Percentiles rank a stretch among this genome's conserved stretches.
Evolutionary conservation across 1,284 basidiomycete species (phyloP).

Genomic region (Puccinia hordei): DNA sequence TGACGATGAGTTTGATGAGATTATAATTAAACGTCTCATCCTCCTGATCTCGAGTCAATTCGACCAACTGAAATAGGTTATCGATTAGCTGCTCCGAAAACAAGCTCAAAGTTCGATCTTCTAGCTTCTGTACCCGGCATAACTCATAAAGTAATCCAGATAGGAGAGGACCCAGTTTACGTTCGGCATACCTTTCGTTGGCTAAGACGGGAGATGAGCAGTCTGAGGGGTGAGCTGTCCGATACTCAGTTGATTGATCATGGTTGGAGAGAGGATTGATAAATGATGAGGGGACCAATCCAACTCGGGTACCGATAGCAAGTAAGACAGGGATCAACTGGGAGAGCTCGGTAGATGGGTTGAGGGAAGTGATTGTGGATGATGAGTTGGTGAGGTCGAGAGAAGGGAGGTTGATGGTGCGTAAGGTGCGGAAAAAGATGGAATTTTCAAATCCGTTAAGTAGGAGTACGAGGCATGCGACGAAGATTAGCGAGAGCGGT

Average conservation of each 20-base stretch:
- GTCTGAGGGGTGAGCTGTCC: neutral
- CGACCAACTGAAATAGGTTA: constrained; percentile 87
- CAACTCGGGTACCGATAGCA: constrained; percentile 23
- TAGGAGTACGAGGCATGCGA: constrained; percentile 30
- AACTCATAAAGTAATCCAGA: constrained; percentile 76
- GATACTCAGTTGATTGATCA: neutral
- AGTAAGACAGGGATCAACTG: constrained; percentile 35
- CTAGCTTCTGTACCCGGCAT: constrained; percentile 81
- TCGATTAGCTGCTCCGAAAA: constrained; percentile 85
- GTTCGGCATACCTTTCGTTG: constrained; percentile 40
- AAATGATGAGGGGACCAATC: constrained; percentile 23
- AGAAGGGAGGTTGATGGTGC: constrained; percentile 24
- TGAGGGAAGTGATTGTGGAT: neutral
- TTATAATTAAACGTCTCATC: constrained; percentile 93
- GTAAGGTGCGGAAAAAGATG: constrained; percentile 40
- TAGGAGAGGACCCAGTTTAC: constrained; percentile 31
- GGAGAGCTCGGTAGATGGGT: neutral
- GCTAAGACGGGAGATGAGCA: constrained; percentile 2
- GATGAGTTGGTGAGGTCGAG: constrained; percentile 8
- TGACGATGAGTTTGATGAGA: constrained; percentile 84
- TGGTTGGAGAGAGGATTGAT: neutral
- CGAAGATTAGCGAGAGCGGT: constrained; percentile 4
- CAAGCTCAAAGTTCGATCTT: constrained; percentile 66
- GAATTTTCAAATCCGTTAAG: constrained; percentile 35
- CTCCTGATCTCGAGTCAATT: constrained; percentile 80